Evolutionary conservation across 176 grass and related monocot genomes (phyloP).

Genomic region (Echinochloa phyllopogon): DNA sequence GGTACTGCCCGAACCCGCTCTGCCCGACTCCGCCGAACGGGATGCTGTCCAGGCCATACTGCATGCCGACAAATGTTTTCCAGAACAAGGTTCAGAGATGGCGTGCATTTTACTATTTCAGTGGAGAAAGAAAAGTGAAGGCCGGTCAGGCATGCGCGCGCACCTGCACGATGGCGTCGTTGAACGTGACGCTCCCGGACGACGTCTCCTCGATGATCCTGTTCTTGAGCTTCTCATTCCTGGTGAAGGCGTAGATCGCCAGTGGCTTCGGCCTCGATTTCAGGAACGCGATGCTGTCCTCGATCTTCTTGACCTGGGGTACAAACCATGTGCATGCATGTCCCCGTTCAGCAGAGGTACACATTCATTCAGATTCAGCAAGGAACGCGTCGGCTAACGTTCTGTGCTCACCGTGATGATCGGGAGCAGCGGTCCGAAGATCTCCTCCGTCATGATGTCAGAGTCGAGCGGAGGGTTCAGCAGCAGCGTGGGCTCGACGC

Average conservation of each 20-base stretch:
- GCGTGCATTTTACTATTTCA: neutral
- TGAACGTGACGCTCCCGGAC: conserved; percentile 77
- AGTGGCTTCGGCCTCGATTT: conserved; percentile 72
- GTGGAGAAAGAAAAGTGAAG: neutral
- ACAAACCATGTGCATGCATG: neutral
- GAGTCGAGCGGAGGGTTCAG: conserved; percentile 72
- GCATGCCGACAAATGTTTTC: neutral
- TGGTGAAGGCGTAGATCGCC: conserved; percentile 82
- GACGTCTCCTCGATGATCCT: conserved; percentile 70
- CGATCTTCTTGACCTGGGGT: conserved; percentile 74
- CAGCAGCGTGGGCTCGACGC: conserved; percentile 76
- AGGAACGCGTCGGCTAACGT: neutral
- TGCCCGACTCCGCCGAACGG: conserved; percentile 82
- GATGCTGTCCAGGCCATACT: conserved; percentile 58
- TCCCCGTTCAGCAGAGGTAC: neutral
- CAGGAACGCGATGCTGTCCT: conserved; percentile 77
- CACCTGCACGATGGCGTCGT: conserved; percentile 83
- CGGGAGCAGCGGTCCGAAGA: conserved; percentile 83
- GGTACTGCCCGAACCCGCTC: conserved; percentile 83
- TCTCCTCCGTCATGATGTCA: conserved; percentile 83
- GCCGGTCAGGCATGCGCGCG: neutral
- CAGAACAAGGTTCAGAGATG: neutral
- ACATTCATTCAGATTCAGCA: neutral
- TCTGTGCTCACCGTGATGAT: conserved; percentile 63
- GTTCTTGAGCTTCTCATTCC: conserved; percentile 57